These are phyloP conservation scores for Alternaria solani DNA, from an alignment of 2,329 filamentous ascomycete genomes.

Conservation along the genomic window DNA sequence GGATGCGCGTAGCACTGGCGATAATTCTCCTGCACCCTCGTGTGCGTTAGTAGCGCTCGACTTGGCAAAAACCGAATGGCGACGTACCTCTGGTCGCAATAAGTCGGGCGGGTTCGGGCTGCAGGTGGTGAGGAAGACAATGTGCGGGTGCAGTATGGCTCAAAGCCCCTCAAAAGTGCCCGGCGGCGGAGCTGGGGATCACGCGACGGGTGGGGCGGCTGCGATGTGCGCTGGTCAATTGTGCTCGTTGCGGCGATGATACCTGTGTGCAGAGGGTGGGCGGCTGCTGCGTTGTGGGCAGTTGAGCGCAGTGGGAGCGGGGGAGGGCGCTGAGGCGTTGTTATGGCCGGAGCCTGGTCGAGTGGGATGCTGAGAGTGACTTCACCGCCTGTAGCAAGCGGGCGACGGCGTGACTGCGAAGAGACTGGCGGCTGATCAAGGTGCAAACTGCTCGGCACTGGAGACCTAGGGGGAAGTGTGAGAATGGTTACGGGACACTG, in stretches of 20 bases:
- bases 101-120: conserved; percentile 27
- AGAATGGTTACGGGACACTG: conserved; percentile 22
- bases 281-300: conserved; percentile 39
- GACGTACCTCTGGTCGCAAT: conserved; percentile 45
- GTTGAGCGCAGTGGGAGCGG: conserved; percentile 38
- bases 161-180: conserved; percentile 52
- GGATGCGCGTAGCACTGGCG: conserved; percentile 36
- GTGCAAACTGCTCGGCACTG: conserved; percentile 30
- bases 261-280: conserved; percentile 33
- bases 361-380: conserved; percentile 46
- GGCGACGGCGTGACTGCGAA: conserved; percentile 23
- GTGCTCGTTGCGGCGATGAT: conserved; percentile 31
- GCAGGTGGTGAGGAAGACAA: conserved; percentile 29
- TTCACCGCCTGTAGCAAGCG: conserved; percentile 49
- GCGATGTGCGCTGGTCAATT: conserved; percentile 39
- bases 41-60: conserved; percentile 32
- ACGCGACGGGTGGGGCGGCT: conserved; percentile 44
- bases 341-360: conserved; percentile 46
- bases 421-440: conserved; percentile 25
- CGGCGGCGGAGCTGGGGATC: conserved; percentile 44
- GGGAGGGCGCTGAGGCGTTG: conserved; percentile 44
- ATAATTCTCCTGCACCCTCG: conserved; percentile 24
- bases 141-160: conserved; percentile 48
- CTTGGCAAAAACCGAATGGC: conserved; percentile 5
- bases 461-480: conserved; percentile 28